Evolutionary conservation across 352 stramenopile genomes (phyloP).

Genomic region (Phytopythium cucurbitacearum): DNA sequence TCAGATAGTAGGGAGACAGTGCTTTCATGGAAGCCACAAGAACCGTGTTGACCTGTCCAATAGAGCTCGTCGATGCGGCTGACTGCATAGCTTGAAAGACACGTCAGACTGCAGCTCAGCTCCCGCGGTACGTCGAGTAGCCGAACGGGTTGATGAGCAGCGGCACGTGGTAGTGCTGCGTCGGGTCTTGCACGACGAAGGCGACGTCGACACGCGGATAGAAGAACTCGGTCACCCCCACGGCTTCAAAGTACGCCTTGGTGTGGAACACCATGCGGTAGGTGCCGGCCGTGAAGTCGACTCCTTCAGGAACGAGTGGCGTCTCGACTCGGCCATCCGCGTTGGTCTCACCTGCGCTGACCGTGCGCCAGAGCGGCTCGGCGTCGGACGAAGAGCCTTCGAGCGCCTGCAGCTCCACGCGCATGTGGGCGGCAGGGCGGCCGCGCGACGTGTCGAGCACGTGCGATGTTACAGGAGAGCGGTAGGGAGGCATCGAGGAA

Average conservation of each 20-base stretch:
- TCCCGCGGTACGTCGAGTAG: constrained; percentile 88
- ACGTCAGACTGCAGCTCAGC: constrained; percentile 22
- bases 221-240: constrained; percentile 68
- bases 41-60: not conserved
- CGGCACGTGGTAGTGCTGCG: constrained; percentile 87
- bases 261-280: constrained; percentile 87
- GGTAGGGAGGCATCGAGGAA: constrained; percentile 15
- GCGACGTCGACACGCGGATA: constrained; percentile 83
- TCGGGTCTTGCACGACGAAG: constrained; percentile 70
- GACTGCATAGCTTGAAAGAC: not conserved
- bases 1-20: not conserved
- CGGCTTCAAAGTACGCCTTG: constrained; percentile 70
- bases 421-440: constrained; percentile 59
- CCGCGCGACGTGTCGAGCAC: constrained; percentile 84
- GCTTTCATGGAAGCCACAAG: not conserved
- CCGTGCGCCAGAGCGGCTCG: constrained; percentile 31
- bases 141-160: constrained; percentile 88
- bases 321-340: constrained; percentile 60
- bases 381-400: constrained; percentile 2
- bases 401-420: constrained; percentile 60
- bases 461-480: constrained; percentile 81
- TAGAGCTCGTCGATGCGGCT: not conserved
- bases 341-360: constrained; percentile 61
- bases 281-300: constrained; percentile 35
- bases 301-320: constrained; percentile 38